phyloP scores from a whole-genome alignment of 2,329 filamentous ascomycete genomes.

The Talaromyces piceae region DNA sequence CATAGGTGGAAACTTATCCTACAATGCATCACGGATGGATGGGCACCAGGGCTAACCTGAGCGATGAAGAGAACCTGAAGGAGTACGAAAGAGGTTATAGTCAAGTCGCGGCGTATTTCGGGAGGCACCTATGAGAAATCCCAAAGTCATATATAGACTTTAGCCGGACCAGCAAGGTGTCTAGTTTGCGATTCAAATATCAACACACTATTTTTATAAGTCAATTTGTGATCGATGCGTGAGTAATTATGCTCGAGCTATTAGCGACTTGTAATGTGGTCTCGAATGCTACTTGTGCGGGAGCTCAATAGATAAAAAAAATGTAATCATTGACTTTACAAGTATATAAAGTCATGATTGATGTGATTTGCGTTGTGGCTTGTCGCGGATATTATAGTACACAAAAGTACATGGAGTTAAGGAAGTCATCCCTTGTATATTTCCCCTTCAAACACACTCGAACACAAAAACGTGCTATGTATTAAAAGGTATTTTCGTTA shows the following conservation, averaged over 20 bases:
- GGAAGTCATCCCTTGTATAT: no score
- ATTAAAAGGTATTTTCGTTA: slow-evolving; percentile 1
- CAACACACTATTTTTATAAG: no score
- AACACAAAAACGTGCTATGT: neutral
- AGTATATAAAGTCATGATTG: no score
- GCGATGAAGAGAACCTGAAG: slow-evolving; percentile 47
- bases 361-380: no score
- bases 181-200: neutral
- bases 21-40: slow-evolving; percentile 69
- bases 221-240: no score
- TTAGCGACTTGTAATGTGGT: no score
- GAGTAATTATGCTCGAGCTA: no score
- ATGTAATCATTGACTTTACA: no score
- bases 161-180: neutral
- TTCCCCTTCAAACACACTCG: neutral
- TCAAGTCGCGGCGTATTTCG: neutral
- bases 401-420: no score
- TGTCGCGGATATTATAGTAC: no score
- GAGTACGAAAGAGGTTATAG: slow-evolving; percentile 43
- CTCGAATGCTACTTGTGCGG: no score
- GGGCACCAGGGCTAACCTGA: slow-evolving; percentile 56
- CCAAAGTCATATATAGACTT: neutral
- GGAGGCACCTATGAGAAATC: neutral
- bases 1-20: slow-evolving; percentile 54
- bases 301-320: no score